Conservation (phyloP, 306 rosid genomes). For the Fragaria ananassa region DNA sequence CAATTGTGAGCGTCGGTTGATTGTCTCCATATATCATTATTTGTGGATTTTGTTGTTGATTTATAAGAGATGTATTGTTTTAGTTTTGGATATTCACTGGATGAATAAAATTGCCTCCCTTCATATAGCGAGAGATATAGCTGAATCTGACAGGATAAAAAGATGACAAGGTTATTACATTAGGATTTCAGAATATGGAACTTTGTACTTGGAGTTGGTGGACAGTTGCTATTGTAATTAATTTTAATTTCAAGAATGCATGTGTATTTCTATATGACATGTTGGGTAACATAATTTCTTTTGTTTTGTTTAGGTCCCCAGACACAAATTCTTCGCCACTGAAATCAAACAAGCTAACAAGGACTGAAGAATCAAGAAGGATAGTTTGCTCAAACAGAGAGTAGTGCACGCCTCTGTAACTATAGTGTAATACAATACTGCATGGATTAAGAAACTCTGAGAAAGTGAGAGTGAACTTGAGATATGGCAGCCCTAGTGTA, state of each 20-base stretch:
- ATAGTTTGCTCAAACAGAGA: neutral
- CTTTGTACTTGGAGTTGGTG: neutral
- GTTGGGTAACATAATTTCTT: neutral
- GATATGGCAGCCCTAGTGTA: conserved; percentile 40
- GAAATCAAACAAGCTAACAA: neutral
- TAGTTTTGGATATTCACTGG: neutral
- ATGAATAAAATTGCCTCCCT: neutral
- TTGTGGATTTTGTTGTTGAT: neutral
- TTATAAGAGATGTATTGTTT: neutral
- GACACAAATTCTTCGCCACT: neutral
- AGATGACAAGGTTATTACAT: neutral
- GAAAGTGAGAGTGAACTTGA: neutral
- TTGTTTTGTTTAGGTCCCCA: neutral
- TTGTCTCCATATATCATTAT: neutral
- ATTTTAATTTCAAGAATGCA: neutral
- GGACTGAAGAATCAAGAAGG: neutral
- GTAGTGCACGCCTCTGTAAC: neutral
- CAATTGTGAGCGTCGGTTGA: neutral
- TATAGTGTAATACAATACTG: neutral
- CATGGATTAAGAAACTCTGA: neutral
- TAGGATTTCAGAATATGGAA: neutral
- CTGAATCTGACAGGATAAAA: neutral
- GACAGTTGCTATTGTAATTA: neutral
- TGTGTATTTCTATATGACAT: neutral
- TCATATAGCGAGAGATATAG: neutral